Evolutionary conservation across 2,329 filamentous ascomycete species (phyloP).

Genomic region (Alternaria longipes): DNA sequence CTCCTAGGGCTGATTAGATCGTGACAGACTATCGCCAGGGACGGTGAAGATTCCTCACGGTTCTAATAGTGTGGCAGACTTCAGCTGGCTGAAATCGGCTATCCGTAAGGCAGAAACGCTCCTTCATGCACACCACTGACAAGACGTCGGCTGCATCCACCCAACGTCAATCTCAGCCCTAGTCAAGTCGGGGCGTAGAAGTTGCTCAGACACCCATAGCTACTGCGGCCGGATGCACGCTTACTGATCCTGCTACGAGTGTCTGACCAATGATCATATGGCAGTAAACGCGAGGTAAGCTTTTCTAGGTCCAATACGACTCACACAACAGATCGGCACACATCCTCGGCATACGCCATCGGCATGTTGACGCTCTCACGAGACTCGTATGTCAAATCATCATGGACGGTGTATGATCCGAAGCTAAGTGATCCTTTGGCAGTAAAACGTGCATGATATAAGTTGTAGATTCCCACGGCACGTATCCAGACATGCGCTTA

Average conservation of each 20-base stretch:
- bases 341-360: neutral
- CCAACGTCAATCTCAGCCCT: neutral
- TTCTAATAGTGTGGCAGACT: neutral
- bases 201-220: neutral
- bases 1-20: neutral
- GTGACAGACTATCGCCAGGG: neutral
- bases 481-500: neutral
- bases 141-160: neutral
- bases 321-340: neutral
- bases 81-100: neutral
- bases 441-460: neutral
- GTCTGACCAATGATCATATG: neutral
- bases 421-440: neutral
- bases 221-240: neutral
- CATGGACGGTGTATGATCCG: too few relatives aligned
- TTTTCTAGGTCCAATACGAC: neutral
- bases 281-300: conserved; percentile 2
- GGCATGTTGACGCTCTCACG: neutral
- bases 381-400: neutral
- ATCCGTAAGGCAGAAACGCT: neutral
- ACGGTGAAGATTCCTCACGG: neutral
- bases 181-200: neutral
- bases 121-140: neutral
- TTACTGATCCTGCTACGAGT: neutral
- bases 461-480: neutral